phyloP scores from a whole-genome alignment of 306 rosid species.

The Vigna radiata region DNA sequence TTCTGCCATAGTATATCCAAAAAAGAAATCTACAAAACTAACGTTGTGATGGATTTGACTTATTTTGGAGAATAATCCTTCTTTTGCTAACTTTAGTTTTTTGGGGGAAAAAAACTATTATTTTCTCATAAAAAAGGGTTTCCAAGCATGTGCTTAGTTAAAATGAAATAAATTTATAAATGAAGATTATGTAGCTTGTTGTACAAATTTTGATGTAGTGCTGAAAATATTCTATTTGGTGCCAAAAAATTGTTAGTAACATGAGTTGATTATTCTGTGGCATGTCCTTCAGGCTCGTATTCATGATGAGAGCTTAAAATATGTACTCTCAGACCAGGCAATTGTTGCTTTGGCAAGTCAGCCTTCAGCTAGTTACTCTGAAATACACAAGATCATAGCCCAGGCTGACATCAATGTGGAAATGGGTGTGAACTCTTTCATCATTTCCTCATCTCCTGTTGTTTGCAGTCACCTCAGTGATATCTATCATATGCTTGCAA shows the following conservation, averaged over 20 bases:
- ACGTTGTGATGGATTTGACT: not conserved
- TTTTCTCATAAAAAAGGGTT: not conserved
- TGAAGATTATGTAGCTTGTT: constrained; percentile 20
- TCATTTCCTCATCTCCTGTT: constrained; percentile 73
- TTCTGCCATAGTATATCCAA: constrained; percentile 10
- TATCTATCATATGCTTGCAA: constrained; percentile 62
- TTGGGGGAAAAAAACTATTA: not conserved
- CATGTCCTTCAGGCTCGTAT: constrained; percentile 81
- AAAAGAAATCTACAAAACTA: constrained; percentile 21
- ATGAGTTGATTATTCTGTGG: constrained; percentile 40
- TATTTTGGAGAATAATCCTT: not conserved
- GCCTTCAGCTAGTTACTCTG: constrained; percentile 52
- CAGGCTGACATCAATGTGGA: constrained; percentile 68
- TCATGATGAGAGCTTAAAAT: constrained; percentile 92
- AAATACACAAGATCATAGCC: constrained; percentile 58
- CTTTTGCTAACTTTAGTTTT: not conserved
- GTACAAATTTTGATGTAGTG: constrained; percentile 31
- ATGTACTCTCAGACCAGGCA: constrained; percentile 85
- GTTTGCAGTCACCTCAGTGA: constrained; percentile 78
- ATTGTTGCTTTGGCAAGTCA: constrained; percentile 74
- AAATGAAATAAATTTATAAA: constrained; percentile 17
- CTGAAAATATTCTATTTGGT: constrained; percentile 15
- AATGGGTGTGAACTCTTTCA: constrained; percentile 52
- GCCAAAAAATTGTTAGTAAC: constrained; percentile 29
- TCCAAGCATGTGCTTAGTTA: not conserved